Conservation (phyloP, 306 rosid species). For the Lathyrus sativus region DNA sequence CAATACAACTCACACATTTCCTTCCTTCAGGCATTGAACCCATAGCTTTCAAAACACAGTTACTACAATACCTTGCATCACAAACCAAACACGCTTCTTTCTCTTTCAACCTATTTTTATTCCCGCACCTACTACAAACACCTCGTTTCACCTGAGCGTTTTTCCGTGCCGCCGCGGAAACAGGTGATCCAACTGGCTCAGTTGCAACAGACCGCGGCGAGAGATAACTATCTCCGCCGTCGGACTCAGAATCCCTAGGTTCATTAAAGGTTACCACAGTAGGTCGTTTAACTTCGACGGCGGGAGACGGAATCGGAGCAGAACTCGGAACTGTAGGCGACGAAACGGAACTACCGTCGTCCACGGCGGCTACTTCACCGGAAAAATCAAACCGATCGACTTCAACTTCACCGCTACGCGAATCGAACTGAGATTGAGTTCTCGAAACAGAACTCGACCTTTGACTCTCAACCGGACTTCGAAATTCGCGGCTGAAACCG, state of each 20-base stretch:
- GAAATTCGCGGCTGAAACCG: constrained; percentile 36
- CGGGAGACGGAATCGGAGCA: constrained; percentile 15
- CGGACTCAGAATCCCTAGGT: constrained; percentile 60
- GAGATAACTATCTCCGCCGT: constrained; percentile 50
- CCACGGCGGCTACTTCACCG: constrained; percentile 33
- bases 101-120: constrained; percentile 71
- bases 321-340: constrained; percentile 38
- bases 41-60: constrained; percentile 86
- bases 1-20: constrained; percentile 84
- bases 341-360: constrained; percentile 33
- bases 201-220: constrained; percentile 66
- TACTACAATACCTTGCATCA: constrained; percentile 69
- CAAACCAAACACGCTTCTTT: constrained; percentile 84
- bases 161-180: background rate
- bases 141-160: constrained; percentile 47
- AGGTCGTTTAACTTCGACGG: constrained; percentile 42
- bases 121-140: constrained; percentile 72
- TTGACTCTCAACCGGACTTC: constrained; percentile 56
- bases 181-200: constrained; percentile 59
- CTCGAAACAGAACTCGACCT: constrained; percentile 57
- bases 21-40: constrained; percentile 97
- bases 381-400: constrained; percentile 32
- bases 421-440: constrained; percentile 47
- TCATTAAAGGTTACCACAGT: constrained; percentile 60
- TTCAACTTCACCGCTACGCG: constrained; percentile 46